A percentile compares a stretch with the other conserved stretches of the same genome.
Evolutionary conservation across 306 rosid species (phyloP).

Genomic region (Castanospermum australe): DNA sequence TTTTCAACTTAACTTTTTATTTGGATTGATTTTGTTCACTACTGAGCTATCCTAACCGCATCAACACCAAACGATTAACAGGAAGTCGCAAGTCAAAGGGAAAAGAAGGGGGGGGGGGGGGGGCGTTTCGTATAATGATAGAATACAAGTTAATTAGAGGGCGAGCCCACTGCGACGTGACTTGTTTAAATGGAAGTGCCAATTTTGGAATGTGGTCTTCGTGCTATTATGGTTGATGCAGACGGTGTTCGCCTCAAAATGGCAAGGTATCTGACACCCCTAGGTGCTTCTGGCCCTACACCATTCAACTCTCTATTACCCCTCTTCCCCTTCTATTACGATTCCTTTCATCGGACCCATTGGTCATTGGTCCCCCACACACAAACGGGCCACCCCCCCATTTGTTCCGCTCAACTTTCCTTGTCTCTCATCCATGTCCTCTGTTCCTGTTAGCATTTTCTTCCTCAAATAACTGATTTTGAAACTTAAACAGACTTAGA

Average conservation of each 20-base stretch:
- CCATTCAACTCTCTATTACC: slow-evolving; percentile 26
- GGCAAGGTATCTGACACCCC: slow-evolving; percentile 42
- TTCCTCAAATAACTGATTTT: slow-evolving; percentile 2
- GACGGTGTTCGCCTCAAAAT: slow-evolving; percentile 52
- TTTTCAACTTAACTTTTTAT: too few species aligned
- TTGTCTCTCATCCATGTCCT: not conserved
- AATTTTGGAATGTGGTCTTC: slow-evolving; percentile 51
- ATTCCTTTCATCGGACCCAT: slow-evolving; percentile 23
- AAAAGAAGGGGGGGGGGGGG: too few species aligned
- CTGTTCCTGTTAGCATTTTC: not conserved
- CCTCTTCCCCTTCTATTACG: slow-evolving; percentile 10
- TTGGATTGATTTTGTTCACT: too few species aligned
- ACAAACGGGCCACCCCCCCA: not conserved
- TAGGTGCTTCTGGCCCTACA: slow-evolving; percentile 30
- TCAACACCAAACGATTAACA: too few species aligned
- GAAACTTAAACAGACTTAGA: slow-evolving; percentile 14
- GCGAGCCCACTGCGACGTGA: slow-evolving; percentile 43
- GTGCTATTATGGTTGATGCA: slow-evolving; percentile 47
- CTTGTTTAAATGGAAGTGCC: slow-evolving; percentile 44
- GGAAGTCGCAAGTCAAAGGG: too few species aligned
- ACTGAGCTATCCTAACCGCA: too few species aligned
- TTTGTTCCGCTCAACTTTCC: slow-evolving; percentile 2
- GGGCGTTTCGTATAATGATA: not conserved
- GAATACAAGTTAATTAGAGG: not conserved
- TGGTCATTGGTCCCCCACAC: not conserved